Evolutionary conservation across 768 basidiomycete genomes (phyloP).

Genomic region (Pholiota conissans): DNA sequence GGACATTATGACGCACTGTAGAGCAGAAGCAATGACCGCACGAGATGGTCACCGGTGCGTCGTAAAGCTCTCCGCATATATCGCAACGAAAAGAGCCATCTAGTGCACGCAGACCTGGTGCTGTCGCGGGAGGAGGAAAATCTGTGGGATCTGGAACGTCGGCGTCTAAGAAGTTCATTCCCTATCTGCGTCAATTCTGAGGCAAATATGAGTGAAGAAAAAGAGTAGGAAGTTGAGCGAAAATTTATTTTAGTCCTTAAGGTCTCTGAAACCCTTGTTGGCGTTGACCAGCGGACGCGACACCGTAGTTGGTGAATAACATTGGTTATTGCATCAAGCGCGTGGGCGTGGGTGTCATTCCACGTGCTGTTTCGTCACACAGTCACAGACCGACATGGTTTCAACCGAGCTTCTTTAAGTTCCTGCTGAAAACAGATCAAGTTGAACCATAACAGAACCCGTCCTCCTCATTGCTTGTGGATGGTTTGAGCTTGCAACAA

Average conservation of each 20-base stretch:
- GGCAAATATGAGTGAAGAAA: not conserved
- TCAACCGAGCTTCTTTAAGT: too few relatives aligned
- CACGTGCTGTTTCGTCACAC: conserved; percentile 3
- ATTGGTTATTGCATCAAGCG: not conserved
- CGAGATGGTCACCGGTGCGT: conserved; percentile 67
- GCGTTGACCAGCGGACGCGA: too few relatives aligned
- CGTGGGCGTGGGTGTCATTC: conserved; percentile 10
- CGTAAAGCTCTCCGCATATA: conserved; percentile 75
- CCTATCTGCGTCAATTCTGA: not conserved
- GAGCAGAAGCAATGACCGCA: conserved; percentile 89
- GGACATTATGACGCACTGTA: conserved; percentile 41
- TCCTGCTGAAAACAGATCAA: too few relatives aligned
- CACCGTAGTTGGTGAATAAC: too few relatives aligned
- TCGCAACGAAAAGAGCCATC: conserved; percentile 70
- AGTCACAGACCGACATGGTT: too few relatives aligned
- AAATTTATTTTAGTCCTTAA: too few relatives aligned
- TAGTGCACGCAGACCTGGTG: conserved; percentile 58
- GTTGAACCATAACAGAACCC: not conserved
- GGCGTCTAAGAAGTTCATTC: conserved; percentile 21
- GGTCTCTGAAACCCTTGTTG: not conserved
- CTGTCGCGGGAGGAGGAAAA: conserved; percentile 47
- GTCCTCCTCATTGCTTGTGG: too few relatives aligned
- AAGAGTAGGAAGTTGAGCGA: too few relatives aligned
- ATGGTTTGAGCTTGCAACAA: too few relatives aligned
- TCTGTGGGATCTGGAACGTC: conserved; percentile 62